A percentile compares a stretch with the other conserved stretches of the same genome.
These are phyloP conservation scores for Neurospora sp. DNA, from an alignment of 495 filamentous ascomycete genomes.

Conservation along the genomic window DNA sequence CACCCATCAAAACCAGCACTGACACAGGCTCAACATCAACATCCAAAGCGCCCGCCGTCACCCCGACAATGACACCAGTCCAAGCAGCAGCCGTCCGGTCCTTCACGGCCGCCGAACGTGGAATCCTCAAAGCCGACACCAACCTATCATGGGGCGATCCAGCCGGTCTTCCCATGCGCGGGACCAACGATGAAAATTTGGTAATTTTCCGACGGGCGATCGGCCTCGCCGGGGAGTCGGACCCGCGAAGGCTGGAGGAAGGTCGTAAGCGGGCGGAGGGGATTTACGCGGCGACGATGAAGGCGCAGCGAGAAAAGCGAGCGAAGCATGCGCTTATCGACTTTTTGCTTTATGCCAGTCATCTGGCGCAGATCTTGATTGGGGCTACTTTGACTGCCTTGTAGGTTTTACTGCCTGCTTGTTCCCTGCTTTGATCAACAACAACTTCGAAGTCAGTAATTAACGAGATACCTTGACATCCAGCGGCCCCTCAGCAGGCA, in stretches of 20 bases:
- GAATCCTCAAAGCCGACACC: slow-evolving; percentile 11
- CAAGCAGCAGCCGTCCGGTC: not conserved
- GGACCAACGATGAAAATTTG: slow-evolving; percentile 34
- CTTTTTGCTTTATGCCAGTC: too few relatives aligned
- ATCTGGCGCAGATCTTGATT: slow-evolving; percentile 37
- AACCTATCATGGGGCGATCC: slow-evolving; percentile 28
- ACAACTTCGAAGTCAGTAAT: too few relatives aligned
- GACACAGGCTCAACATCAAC: not conserved
- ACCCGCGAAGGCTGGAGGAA: too few relatives aligned
- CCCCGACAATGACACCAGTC: not conserved
- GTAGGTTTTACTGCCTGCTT: not conserved
- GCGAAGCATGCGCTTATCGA: too few relatives aligned
- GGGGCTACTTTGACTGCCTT: slow-evolving; percentile 37
- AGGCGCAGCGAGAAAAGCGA: too few relatives aligned
- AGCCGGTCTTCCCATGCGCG: slow-evolving; percentile 27
- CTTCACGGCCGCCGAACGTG: not conserved
- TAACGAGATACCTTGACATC: not conserved
- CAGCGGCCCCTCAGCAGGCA: slow-evolving; percentile 27
- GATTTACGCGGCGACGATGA: too few relatives aligned
- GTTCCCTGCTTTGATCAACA: too few relatives aligned
- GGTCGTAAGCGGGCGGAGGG: too few relatives aligned
- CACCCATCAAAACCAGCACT: not conserved
- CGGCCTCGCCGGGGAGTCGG: too few relatives aligned
- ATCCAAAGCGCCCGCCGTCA: not conserved
- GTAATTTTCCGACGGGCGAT: slow-evolving; percentile 31